Evolutionary conservation across 306 rosid genomes (phyloP).

Genomic region (Carpinus fangiana): DNA sequence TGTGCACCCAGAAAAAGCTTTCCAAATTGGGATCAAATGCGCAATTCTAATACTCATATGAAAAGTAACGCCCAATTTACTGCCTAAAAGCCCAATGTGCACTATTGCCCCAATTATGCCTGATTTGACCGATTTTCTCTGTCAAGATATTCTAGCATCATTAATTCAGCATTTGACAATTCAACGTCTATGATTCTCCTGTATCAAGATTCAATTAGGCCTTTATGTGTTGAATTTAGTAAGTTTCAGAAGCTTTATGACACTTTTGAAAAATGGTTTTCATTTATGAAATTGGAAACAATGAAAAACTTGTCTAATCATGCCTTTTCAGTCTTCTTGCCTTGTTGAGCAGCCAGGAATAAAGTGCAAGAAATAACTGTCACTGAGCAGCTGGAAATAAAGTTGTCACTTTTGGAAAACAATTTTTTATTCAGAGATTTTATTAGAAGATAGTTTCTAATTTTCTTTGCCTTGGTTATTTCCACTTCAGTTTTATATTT

Average conservation of each 20-base stretch:
- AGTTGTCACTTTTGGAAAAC: not conserved
- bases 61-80: no score
- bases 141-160: no score
- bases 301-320: not conserved
- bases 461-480: not conserved
- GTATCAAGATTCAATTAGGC: no score
- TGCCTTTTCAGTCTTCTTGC: not conserved
- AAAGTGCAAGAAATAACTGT: not conserved
- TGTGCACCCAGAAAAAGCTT: no score
- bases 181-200: no score
- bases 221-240: not conserved
- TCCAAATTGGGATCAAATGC: no score
- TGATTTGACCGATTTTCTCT: no score
- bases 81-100: no score
- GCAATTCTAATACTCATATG: no score
- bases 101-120: no score
- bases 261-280: not conserved
- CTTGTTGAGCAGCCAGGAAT: not conserved
- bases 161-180: no score
- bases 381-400: not conserved
- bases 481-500: not conserved
- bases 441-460: not conserved
- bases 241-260: not conserved
- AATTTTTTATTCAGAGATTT: not conserved
- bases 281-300: not conserved